Percentiles rank a stretch among this genome's conserved stretches.
Evolutionary conservation across 345 rosid genomes (phyloP).

Genomic region (Eucalyptus cloeziana): DNA sequence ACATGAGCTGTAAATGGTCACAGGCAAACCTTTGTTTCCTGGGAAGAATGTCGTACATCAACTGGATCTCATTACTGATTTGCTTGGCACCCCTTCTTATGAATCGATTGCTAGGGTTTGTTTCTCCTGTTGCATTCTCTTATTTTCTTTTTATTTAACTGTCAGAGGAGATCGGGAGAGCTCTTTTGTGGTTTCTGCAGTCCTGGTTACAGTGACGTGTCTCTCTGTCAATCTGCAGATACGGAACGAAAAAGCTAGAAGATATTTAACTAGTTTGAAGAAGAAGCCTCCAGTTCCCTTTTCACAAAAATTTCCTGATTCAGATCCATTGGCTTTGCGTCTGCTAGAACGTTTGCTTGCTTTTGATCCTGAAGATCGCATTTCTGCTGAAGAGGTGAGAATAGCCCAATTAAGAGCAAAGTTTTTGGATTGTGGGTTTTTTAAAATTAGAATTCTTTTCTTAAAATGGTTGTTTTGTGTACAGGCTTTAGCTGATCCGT

Average conservation of each 20-base stretch:
- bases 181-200: not conserved
- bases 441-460: not conserved
- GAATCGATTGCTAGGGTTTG: constrained; percentile 77
- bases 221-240: constrained; percentile 36
- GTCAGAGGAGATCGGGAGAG: not conserved
- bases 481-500: constrained; percentile 88
- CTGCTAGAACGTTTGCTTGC: constrained; percentile 81
- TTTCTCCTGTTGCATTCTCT: not conserved
- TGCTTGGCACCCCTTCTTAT: constrained; percentile 86
- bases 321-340: constrained; percentile 59
- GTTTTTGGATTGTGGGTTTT: not conserved
- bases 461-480: not conserved
- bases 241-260: constrained; percentile 89
- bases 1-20: constrained; percentile 1
- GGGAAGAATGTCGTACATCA: constrained; percentile 94
- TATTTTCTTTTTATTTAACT: not conserved
- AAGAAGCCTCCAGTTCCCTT: constrained; percentile 54
- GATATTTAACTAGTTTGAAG: constrained; percentile 71
- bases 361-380: constrained; percentile 91
- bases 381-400: constrained; percentile 82
- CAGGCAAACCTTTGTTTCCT: constrained; percentile 85
- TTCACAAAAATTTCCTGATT: constrained; percentile 42
- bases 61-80: constrained; percentile 85
- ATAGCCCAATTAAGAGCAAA: not conserved
- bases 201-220: constrained; percentile 44